A percentile compares a stretch with the other conserved stretches of the same genome.
Evolutionary conservation across 1,284 basidiomycete species (phyloP).

Genomic region (Austroboletus niveus): DNA sequence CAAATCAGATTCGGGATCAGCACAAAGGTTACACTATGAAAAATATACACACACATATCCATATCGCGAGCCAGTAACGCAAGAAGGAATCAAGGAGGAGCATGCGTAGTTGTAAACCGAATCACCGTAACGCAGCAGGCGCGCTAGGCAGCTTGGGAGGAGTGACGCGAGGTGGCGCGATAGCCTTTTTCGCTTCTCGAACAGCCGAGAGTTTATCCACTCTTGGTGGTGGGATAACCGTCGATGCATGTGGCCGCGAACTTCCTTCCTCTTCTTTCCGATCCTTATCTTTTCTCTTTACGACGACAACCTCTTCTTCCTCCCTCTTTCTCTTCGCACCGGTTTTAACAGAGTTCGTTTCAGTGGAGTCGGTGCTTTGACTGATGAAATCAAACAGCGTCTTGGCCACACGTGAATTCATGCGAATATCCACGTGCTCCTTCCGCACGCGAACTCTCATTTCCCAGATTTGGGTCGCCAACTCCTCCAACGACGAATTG

Average conservation of each 20-base stretch:
- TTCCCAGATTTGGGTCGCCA: slow-evolving; percentile 43
- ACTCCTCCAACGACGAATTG: slow-evolving; percentile 34
- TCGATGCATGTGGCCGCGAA: neutral
- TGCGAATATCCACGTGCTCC: slow-evolving; percentile 50
- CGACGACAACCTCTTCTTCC: slow-evolving; percentile 15
- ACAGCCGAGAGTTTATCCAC: slow-evolving; percentile 17
- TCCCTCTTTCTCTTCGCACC: slow-evolving; percentile 27
- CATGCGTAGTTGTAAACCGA: neutral
- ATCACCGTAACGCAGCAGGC: slow-evolving; percentile 7
- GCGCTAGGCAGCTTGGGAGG: neutral
- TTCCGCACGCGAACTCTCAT: slow-evolving; percentile 52
- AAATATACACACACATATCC: neutral
- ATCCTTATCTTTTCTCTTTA: slow-evolving; percentile 11
- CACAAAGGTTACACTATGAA: too few species aligned
- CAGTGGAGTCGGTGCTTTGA: neutral
- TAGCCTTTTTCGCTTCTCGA: slow-evolving; percentile 15
- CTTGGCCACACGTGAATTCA: slow-evolving; percentile 50
- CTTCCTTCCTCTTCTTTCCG: slow-evolving; percentile 2
- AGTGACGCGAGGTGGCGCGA: slow-evolving; percentile 16
- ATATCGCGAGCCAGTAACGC: neutral
- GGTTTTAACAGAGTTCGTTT: too few species aligned
- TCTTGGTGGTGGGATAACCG: slow-evolving; percentile 20
- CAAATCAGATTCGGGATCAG: too few species aligned
- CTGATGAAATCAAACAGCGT: slow-evolving; percentile 47
- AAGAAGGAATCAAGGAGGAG: too few species aligned